A percentile compares a stretch with the other conserved stretches of the same genome.
These are phyloP conservation scores for Eucalyptus sideroxylon DNA, from an alignment of 345 rosid species.

Conservation along the genomic window DNA sequence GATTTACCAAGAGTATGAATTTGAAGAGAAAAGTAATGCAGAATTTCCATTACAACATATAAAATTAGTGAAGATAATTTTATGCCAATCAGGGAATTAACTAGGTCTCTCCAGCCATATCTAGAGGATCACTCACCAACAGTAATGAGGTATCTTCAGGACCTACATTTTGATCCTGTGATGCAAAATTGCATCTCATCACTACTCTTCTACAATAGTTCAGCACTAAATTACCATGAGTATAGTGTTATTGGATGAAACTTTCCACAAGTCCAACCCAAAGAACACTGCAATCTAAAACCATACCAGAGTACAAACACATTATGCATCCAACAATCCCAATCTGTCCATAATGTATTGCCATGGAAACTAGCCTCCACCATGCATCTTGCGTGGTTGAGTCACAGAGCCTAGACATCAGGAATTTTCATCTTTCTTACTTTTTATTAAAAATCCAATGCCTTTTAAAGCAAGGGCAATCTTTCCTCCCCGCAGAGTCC, in stretches of 20 bases:
- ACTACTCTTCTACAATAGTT: not conserved
- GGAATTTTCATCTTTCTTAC: not conserved
- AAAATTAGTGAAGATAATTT: not conserved
- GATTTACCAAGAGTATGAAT: not conserved
- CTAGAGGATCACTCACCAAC: not conserved
- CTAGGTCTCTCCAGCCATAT: not conserved
- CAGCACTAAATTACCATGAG: not conserved
- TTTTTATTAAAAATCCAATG: not conserved
- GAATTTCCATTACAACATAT: not conserved
- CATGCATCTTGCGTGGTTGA: not conserved
- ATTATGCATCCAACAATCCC: not conserved
- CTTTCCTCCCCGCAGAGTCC: not conserved
- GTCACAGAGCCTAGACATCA: not conserved
- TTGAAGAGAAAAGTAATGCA: not conserved
- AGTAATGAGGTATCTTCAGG: not conserved
- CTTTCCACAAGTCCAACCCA: not conserved
- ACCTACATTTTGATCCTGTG: not conserved
- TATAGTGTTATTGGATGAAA: not conserved
- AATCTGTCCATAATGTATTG: not conserved
- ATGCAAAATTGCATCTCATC: not conserved
- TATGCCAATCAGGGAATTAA: not conserved
- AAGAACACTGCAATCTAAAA: not conserved
- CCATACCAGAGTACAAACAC: not conserved
- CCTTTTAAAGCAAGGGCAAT: not conserved
- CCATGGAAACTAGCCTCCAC: not conserved